Conservation (phyloP, 2,329 filamentous ascomycete genomes). For the Hypoxylon sp. region DNA sequence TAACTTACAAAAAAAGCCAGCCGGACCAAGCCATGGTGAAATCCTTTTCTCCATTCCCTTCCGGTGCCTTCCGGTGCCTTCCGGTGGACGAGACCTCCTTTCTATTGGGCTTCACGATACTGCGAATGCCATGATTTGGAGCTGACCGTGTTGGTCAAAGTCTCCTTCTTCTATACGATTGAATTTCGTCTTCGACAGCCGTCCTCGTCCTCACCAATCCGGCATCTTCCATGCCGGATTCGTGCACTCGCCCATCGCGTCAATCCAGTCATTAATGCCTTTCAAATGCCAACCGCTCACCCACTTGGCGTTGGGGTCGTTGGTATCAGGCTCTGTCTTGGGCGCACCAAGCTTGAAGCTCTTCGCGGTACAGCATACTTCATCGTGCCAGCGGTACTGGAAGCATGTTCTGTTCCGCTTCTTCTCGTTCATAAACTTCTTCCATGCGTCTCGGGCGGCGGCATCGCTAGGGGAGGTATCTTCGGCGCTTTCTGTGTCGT, state of each 20-base stretch:
- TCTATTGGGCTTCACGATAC: conserved; percentile 25
- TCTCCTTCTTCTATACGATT: not conserved
- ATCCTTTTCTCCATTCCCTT: conserved; percentile 3
- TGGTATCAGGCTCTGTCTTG: conserved; percentile 47
- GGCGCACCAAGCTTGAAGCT: conserved; percentile 60
- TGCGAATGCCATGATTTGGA: conserved; percentile 3
- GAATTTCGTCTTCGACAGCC: not conserved
- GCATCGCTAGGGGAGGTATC: conserved; percentile 45
- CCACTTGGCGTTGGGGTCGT: conserved; percentile 51
- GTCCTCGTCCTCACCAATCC: conserved; percentile 42
- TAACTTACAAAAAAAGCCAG: conserved; percentile 19
- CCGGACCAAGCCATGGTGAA: conserved; percentile 4
- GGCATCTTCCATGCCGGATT: conserved; percentile 56
- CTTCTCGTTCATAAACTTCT: conserved; percentile 46
- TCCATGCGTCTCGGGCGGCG: conserved; percentile 40
- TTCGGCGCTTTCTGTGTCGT: conserved; percentile 46
- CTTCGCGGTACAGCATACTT: conserved; percentile 57
- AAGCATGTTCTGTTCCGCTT: conserved; percentile 56
- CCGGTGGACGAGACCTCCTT: conserved; percentile 13
- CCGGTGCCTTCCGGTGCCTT: not conserved
- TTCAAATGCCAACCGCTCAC: conserved; percentile 60
- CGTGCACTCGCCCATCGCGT: conserved; percentile 58
- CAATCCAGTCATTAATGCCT: conserved; percentile 62
- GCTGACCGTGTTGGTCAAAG: not conserved
- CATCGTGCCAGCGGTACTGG: conserved; percentile 60